Conservation (phyloP, 1,284 basidiomycete species). For the Ceratobasidium sp. region DNA sequence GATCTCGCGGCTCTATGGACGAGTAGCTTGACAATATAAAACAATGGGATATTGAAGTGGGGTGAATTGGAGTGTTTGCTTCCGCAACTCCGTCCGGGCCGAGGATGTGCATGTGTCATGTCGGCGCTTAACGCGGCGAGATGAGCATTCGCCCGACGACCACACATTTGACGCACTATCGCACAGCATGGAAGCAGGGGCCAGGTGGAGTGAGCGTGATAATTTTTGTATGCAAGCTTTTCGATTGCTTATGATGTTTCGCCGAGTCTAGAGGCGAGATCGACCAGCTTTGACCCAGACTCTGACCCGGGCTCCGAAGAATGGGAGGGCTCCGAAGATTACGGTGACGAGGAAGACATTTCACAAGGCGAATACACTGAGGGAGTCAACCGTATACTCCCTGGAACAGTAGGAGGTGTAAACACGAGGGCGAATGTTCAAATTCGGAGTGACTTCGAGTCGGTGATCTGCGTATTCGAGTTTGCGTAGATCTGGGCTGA, state of each 20-base stretch:
- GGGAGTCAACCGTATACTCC: not conserved
- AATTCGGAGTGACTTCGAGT: slow-evolving; percentile 61
- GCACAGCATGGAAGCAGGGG: not conserved
- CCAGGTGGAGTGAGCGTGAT: not conserved
- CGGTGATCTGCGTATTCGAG: slow-evolving; percentile 49
- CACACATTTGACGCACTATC: not conserved
- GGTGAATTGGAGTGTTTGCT: no score
- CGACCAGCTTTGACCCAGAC: not conserved
- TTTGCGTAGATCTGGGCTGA: not conserved
- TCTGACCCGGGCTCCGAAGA: slow-evolving; percentile 12
- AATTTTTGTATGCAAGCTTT: not conserved
- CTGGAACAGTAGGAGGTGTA: not conserved
- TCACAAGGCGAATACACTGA: not conserved
- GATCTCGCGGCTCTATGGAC: no score
- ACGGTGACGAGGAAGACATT: slow-evolving; percentile 30
- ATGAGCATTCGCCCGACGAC: not conserved
- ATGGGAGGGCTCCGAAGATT: slow-evolving; percentile 47
- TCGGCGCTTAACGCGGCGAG: no score
- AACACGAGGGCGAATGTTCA: slow-evolving; percentile 18
- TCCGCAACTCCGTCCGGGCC: no score
- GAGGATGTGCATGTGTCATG: no score
- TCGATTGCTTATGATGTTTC: not conserved
- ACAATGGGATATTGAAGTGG: no score
- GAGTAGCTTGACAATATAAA: no score
- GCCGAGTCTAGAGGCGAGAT: not conserved